Percentiles rank a stretch among this genome's conserved stretches.
Conservation (phyloP, 257 asterid genomes). For the Apocynum venetum region DNA sequence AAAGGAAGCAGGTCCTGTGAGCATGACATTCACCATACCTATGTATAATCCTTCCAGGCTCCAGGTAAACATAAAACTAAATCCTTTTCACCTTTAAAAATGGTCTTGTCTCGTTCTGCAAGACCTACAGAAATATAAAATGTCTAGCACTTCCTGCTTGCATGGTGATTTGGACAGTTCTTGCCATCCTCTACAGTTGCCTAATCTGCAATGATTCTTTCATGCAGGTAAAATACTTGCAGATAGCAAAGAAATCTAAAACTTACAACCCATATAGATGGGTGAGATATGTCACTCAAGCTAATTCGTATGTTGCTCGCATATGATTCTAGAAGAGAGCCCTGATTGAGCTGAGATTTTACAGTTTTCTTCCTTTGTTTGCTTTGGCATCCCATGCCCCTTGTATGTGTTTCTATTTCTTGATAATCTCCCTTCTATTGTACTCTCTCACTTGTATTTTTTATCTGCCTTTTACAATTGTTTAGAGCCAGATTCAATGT, state of each 20-base stretch:
- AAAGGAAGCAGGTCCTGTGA: constrained; percentile 99
- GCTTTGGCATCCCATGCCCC: background rate
- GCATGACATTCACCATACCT: constrained; percentile 96
- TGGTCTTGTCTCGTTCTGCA: background rate
- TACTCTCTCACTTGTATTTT: background rate
- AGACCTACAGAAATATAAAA: background rate
- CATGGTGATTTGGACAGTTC: background rate
- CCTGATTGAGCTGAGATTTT: background rate
- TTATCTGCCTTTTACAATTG: background rate
- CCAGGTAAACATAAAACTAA: constrained; percentile 48
- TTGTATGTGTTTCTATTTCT: background rate
- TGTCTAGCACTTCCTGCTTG: background rate
- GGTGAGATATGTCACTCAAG: constrained; percentile 97
- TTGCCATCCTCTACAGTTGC: background rate
- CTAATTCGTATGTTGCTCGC: constrained; percentile 98
- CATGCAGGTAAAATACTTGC: constrained; percentile 88
- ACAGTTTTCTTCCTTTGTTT: background rate
- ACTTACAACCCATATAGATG: constrained; percentile 84
- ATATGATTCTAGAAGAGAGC: constrained; percentile 35
- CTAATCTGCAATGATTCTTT: constrained; percentile 15
- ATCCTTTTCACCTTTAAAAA: background rate
- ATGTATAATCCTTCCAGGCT: constrained; percentile 97
- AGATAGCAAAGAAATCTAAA: constrained; percentile 82
- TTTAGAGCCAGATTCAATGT: background rate
- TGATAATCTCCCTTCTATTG: background rate